These are phyloP conservation scores for Jackrogersella minutella DNA, from an alignment of 495 filamentous ascomycete genomes.

Conservation along the genomic window DNA sequence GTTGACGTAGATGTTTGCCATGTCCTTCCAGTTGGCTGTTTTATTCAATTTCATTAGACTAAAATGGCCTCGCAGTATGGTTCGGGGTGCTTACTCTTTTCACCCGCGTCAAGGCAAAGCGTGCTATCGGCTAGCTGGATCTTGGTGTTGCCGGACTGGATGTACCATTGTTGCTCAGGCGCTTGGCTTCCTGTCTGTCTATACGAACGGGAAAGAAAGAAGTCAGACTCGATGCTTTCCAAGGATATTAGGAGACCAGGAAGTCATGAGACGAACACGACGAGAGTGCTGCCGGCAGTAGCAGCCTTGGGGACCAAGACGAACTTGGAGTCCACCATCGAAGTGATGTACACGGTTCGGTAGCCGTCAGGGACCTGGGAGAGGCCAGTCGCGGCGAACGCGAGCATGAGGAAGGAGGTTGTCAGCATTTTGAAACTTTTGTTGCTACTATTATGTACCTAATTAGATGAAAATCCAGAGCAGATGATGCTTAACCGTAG, in stretches of 20 bases:
- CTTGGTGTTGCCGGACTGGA: conserved; percentile 52
- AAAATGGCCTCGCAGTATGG: background rate
- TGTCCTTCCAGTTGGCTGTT: conserved; percentile 62
- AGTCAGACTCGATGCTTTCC: conserved; percentile 6
- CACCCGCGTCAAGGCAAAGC: conserved; percentile 60
- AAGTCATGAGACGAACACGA: conserved; percentile 49
- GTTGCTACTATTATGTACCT: conserved; percentile 8
- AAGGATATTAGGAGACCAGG: background rate
- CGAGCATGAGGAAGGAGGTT: conserved; percentile 49
- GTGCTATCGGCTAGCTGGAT: conserved; percentile 56
- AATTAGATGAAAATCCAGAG: conserved; percentile 7
- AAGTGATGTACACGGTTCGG: conserved; percentile 59
- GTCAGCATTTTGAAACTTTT: conserved; percentile 48
- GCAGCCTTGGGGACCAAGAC: conserved; percentile 55
- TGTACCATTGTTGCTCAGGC: conserved; percentile 60
- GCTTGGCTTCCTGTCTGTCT: conserved; percentile 53
- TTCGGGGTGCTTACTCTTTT: conserved; percentile 49
- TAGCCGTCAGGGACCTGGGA: conserved; percentile 56
- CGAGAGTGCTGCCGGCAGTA: conserved; percentile 48
- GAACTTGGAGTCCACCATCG: conserved; percentile 59
- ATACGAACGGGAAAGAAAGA: background rate
- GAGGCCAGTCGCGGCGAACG: conserved; percentile 56
- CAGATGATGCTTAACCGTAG: background rate
- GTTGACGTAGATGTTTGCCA: conserved; percentile 55
- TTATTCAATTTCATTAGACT: background rate